Evolutionary conservation across 805 yeast species (phyloP).

Genomic region (Candida vartiovaarae): DNA sequence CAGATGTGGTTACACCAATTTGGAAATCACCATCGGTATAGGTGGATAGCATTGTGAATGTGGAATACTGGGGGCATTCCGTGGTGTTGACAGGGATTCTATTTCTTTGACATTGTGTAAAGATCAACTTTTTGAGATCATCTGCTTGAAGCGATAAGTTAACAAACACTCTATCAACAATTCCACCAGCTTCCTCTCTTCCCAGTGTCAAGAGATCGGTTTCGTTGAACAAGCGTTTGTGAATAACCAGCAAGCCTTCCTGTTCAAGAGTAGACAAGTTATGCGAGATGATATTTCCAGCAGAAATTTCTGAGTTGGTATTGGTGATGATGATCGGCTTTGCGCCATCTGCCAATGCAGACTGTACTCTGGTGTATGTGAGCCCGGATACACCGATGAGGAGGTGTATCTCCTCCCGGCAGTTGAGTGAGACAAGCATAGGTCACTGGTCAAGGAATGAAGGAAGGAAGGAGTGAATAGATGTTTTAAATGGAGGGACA

Average conservation of each 20-base stretch:
- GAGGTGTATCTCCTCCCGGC: conserved; percentile 47
- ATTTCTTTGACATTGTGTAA: conserved; percentile 42
- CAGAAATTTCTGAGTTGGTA: too few relatives aligned
- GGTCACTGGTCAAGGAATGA: background rate
- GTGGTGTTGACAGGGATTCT: conserved; percentile 81
- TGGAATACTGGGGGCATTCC: conserved; percentile 63
- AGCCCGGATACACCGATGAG: conserved; percentile 46
- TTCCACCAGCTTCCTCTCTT: conserved; percentile 47
- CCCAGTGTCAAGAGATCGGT: conserved; percentile 51
- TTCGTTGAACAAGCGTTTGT: conserved; percentile 30
- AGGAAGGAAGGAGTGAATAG: background rate
- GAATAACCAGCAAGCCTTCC: conserved; percentile 23
- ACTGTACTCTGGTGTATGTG: conserved; percentile 40
- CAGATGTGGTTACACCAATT: conserved; percentile 77
- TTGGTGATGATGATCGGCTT: conserved; percentile 41
- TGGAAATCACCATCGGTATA: conserved; percentile 67
- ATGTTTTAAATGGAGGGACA: too few relatives aligned
- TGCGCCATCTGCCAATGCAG: conserved; percentile 49
- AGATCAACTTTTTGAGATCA: conserved; percentile 35
- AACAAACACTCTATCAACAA: conserved; percentile 76
- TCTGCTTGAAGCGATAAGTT: conserved; percentile 31
- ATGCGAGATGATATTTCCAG: conserved; percentile 15
- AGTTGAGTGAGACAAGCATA: conserved; percentile 16
- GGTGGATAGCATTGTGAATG: conserved; percentile 72
- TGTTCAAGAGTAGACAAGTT: conserved; percentile 22